Percentiles rank a stretch among this genome's conserved stretches.
phyloP scores from a whole-genome alignment of 352 stramenopile genomes.

The Phytophthora fragariaefolia region DNA sequence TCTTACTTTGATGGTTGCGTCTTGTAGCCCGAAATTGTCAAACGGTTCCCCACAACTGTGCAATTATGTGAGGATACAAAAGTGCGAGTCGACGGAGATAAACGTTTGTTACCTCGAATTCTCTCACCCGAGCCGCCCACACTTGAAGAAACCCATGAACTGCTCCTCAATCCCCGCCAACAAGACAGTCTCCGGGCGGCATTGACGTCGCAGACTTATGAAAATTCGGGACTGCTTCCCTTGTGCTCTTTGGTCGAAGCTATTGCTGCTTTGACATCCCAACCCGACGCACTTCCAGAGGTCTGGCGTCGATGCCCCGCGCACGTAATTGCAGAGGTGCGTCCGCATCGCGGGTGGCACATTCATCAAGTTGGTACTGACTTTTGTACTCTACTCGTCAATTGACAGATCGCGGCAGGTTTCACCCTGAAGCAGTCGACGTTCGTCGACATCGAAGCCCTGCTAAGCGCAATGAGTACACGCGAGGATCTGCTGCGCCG shows the following conservation, averaged over 20 bases:
- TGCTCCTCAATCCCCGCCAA: slow-evolving; percentile 62
- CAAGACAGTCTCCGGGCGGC: slow-evolving; percentile 26
- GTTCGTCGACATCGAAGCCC: slow-evolving; percentile 46
- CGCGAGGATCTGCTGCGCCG: slow-evolving; percentile 34
- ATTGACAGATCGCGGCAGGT: slow-evolving; percentile 39
- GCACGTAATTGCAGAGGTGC: slow-evolving; percentile 60
- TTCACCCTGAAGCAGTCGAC: slow-evolving; percentile 37
- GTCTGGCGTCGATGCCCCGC: slow-evolving; percentile 49
- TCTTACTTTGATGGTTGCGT: slow-evolving; percentile 3
- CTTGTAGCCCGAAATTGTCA: slow-evolving; percentile 50
- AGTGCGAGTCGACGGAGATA: slow-evolving; percentile 42
- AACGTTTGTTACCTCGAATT: slow-evolving; percentile 44
- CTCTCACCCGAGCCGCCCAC: slow-evolving; percentile 41
- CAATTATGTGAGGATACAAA: slow-evolving; percentile 67
- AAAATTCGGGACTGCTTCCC: slow-evolving; percentile 34
- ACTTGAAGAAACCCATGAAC: slow-evolving; percentile 50
- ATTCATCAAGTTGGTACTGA: background rate
- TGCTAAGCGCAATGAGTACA: slow-evolving; percentile 43
- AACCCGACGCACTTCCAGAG: slow-evolving; percentile 47
- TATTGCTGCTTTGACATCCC: slow-evolving; percentile 40
- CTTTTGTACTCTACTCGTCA: background rate
- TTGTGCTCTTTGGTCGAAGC: slow-evolving; percentile 42
- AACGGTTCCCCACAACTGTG: slow-evolving; percentile 62
- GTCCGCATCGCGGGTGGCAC: too few species aligned
- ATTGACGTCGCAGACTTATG: slow-evolving; percentile 20